Evolutionary conservation across 495 filamentous ascomycete genomes (phyloP).

Genomic region (Penicillium canariense): DNA sequence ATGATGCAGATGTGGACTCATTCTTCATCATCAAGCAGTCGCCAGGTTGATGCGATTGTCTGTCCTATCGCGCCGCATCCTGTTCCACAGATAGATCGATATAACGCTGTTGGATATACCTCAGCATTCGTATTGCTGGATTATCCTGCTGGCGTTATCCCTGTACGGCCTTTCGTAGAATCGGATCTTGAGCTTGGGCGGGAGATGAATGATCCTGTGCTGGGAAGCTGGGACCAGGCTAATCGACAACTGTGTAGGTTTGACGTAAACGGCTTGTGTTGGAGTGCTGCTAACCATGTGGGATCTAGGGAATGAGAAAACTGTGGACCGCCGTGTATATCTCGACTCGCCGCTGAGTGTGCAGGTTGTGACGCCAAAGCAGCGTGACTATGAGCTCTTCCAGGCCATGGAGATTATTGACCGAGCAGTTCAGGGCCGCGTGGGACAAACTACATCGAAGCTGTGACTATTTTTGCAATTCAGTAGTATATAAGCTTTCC

Average conservation of each 20-base stretch:
- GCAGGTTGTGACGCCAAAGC: constrained; percentile 59
- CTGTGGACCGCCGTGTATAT: constrained; percentile 54
- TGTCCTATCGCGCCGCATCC: constrained; percentile 59
- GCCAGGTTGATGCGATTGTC: constrained; percentile 54
- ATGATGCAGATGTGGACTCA: constrained; percentile 56
- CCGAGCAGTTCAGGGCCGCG: constrained; percentile 29
- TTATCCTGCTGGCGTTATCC: constrained; percentile 57
- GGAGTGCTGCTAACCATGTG: background rate
- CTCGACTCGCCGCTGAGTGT: constrained; percentile 54
- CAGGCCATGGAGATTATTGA: constrained; percentile 56
- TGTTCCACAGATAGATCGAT: constrained; percentile 60
- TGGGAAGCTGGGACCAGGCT: constrained; percentile 59
- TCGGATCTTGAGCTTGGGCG: constrained; percentile 48
- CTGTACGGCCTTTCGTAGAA: constrained; percentile 48
- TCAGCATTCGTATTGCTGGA: constrained; percentile 60
- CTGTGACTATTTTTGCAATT: constrained; percentile 11
- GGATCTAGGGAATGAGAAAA: constrained; percentile 46
- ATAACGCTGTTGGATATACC: constrained; percentile 62
- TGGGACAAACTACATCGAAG: constrained; percentile 9
- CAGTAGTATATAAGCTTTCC: constrained; percentile 1
- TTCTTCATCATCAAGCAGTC: constrained; percentile 18
- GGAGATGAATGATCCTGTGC: constrained; percentile 39
- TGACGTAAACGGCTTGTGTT: constrained; percentile 6
- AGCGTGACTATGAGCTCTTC: constrained; percentile 56
- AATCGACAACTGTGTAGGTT: constrained; percentile 61